Evolutionary conservation across 192 early-diverging fungal species (phyloP).

Genomic region (Chytriomyces sp.): DNA sequence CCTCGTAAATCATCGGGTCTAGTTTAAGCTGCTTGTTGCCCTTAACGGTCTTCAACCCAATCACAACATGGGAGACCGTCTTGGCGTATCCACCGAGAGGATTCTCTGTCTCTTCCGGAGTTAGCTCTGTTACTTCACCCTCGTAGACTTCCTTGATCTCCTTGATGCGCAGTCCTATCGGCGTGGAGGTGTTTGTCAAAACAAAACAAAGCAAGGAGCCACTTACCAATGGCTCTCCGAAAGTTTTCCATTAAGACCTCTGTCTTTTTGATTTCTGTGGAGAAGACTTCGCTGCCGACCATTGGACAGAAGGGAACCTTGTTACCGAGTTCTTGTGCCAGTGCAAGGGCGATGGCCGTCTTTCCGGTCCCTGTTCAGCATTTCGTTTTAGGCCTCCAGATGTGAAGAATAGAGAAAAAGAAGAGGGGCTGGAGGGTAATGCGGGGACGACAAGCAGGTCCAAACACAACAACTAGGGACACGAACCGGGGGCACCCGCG

Average conservation of each 20-base stretch:
- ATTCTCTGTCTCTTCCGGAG: conserved; percentile 98
- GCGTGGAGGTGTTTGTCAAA: background rate
- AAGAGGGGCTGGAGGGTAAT: background rate
- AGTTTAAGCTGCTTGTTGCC: conserved; percentile 97
- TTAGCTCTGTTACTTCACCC: conserved; percentile 96
- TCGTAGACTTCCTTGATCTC: conserved; percentile 99
- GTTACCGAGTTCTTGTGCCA: conserved; percentile 94
- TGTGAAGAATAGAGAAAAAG: background rate
- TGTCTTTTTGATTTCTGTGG: conserved; percentile 98
- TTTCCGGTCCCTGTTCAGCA: conserved; percentile 83
- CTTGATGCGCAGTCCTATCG: conserved; percentile 84
- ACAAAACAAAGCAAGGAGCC: background rate
- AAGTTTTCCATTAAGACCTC: conserved; percentile 99
- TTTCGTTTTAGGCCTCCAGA: background rate
- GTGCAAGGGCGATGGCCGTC: conserved; percentile 94
- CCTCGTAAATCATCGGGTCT: conserved; percentile 96
- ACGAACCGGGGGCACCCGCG: conserved; percentile 78
- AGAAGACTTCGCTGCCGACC: conserved; percentile 98
- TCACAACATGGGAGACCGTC: conserved; percentile 91
- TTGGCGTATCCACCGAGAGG: conserved; percentile 98
- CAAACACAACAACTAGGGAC: background rate
- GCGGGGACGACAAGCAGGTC: background rate
- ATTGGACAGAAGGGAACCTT: conserved; percentile 99
- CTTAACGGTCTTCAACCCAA: conserved; percentile 98
- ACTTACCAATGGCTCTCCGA: conserved; percentile 85